phyloP scores from a whole-genome alignment of 192 early-diverging fungal genomes.

The Entrophospora sp. region DNA sequence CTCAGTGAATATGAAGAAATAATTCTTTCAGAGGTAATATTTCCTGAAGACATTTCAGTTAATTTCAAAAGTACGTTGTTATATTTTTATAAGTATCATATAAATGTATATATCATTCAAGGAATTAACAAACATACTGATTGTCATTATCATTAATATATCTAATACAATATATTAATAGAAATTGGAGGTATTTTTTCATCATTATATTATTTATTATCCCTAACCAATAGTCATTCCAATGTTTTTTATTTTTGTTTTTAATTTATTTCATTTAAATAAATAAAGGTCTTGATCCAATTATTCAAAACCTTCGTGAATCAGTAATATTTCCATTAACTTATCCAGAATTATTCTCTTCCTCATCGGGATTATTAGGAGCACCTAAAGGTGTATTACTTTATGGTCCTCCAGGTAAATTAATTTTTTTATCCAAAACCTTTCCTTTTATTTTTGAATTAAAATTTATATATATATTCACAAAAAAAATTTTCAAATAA shows the following conservation, averaged over 20 bases:
- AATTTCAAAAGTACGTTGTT: constrained; percentile 60
- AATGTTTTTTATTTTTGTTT: not conserved
- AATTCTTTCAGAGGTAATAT: constrained; percentile 89
- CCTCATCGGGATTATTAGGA: constrained; percentile 75
- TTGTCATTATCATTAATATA: not conserved
- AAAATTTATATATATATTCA: not conserved
- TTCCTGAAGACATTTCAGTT: constrained; percentile 83
- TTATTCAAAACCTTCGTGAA: constrained; percentile 86
- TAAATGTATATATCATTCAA: too few relatives aligned
- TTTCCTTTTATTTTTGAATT: constrained; percentile 14
- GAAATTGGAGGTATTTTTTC: constrained; percentile 14
- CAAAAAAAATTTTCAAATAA: not conserved
- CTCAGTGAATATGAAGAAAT: constrained; percentile 89
- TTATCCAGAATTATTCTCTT: constrained; percentile 85
- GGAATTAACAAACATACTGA: too few relatives aligned
- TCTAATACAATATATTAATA: constrained; percentile 9
- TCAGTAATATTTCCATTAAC: constrained; percentile 93
- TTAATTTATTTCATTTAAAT: constrained; percentile 66
- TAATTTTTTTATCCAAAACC: not conserved
- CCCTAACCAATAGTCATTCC: too few relatives aligned
- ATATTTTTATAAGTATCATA: too few relatives aligned
- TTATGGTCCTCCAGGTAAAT: constrained; percentile 79
- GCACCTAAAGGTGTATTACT: constrained; percentile 91
- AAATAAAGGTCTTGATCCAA: constrained; percentile 86
- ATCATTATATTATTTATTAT: not conserved